Conservation (phyloP, 352 stramenopile species). For the Globisporangium uncinulatum region DNA sequence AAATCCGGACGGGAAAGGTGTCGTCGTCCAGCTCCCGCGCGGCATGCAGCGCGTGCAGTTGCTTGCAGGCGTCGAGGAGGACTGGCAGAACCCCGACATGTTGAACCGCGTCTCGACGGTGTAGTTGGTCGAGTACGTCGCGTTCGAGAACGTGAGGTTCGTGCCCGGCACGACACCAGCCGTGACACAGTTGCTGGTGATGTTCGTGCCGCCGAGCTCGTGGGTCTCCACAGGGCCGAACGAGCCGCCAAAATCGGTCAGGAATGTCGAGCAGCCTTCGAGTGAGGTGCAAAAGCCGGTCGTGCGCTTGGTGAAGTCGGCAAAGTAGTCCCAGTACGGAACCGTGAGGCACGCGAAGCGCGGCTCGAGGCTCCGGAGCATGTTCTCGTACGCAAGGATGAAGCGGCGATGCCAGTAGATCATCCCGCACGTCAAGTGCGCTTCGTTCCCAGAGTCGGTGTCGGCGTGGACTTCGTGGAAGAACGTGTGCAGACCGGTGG, state of each 20-base stretch:
- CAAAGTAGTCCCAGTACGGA: constrained; percentile 77
- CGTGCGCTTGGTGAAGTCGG: constrained; percentile 36
- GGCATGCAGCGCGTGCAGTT: constrained; percentile 48
- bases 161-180: constrained; percentile 1
- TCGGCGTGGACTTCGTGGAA: constrained; percentile 58
- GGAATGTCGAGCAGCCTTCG: constrained; percentile 51
- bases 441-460: constrained; percentile 24
- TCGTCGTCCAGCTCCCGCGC: constrained; percentile 37
- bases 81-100: constrained; percentile 49
- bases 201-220: constrained; percentile 17
- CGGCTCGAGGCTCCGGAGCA: constrained; percentile 51
- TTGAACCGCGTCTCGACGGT: constrained; percentile 14
- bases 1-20: constrained; percentile 46
- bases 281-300: constrained; percentile 30
- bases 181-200: constrained; percentile 21
- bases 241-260: constrained; percentile 59
- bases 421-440: constrained; percentile 68
- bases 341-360: constrained; percentile 66
- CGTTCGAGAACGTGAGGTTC: constrained; percentile 7
- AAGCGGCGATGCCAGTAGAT: constrained; percentile 77
- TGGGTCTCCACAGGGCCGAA: constrained; percentile 9
- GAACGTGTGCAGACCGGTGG: constrained; percentile 36
- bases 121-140: constrained; percentile 5
- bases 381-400: constrained; percentile 72
- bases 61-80: constrained; percentile 23